Evolutionary conservation across 1,284 basidiomycete genomes (phyloP), one percentile per base, ranked within the genome.

Genomic region (Cryptococcus maquisensis): DNA sequence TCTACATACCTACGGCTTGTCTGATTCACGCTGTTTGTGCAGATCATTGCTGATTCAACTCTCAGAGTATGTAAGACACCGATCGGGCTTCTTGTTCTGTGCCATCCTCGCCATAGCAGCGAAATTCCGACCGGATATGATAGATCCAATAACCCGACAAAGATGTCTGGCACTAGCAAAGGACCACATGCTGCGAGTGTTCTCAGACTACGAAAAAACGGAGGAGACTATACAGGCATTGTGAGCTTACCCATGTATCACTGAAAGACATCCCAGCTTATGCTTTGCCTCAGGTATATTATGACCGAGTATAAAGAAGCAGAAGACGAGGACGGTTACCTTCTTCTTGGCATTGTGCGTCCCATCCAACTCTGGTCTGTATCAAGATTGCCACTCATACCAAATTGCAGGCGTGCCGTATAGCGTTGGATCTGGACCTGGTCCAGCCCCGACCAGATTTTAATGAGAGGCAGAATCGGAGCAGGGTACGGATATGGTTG

Each of bases 221-320:
- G 54, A 55, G 42, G 46, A 55, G 54, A 55, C 54, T 21, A 37
- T 55, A 15, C 54, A 55, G 40, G 54, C 54, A 10, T 20, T 55
- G 54, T 55, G 24, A 38, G 54, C 10, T 10, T 32, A 32, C n/a
- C n/a, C n/a, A n/a, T n/a, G n/a, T 55, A 10, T 32, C 7, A 10
- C 6, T 6, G 28, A 32, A 32, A 10, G 28, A 32, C 10, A 10
- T 32, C 28, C 28, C 7, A 32, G 28, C 28, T 32, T 10, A 32
- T 32, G 28, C 10, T 10, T 32, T 6, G 10, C 10, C 4, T 10
- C 21, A 55, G 54, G 23, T 55, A 39, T 28, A 49, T 55, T 3
- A 21, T 55, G 49, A 55, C 54, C 24, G 54, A 55, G 40, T 55
- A 50, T 26, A 55, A 55, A 38, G 54, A 55, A 37, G 54, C 49